phyloP scores from a whole-genome alignment of 352 stramenopile genomes.

The Globisporangium nagaii region DNA sequence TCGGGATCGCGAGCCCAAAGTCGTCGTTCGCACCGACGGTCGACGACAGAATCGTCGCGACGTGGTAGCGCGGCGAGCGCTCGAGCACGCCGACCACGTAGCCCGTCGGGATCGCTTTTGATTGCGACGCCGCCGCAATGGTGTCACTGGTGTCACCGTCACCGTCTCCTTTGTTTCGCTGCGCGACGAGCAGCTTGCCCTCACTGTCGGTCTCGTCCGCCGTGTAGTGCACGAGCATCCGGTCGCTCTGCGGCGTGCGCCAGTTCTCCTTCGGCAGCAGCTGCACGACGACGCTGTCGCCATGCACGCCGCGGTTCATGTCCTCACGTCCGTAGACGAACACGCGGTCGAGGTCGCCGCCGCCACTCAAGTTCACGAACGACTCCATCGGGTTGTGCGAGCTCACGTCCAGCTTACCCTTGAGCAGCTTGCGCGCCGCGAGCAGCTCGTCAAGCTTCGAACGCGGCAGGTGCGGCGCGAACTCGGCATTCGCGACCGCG shows the following conservation, averaged over 20 bases:
- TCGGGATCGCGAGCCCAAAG: constrained; percentile 70
- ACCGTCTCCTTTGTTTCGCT: constrained; percentile 11
- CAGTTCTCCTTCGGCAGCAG: constrained; percentile 83
- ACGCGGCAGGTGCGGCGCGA: constrained; percentile 39
- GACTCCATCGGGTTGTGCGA: constrained; percentile 68
- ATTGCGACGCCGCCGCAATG: neutral
- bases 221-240: constrained; percentile 65
- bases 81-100: constrained; percentile 85
- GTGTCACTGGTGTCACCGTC: neutral
- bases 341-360: constrained; percentile 35
- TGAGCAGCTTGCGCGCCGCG: constrained; percentile 21
- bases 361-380: constrained; percentile 51
- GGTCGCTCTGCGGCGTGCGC: constrained; percentile 58
- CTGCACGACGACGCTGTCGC: constrained; percentile 94
- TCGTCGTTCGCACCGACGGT: constrained; percentile 60
- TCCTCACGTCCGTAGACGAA: constrained; percentile 73
- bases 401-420: constrained; percentile 65
- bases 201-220: constrained; percentile 34
- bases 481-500: constrained; percentile 28
- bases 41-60: constrained; percentile 68
- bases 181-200: neutral
- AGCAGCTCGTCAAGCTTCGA: constrained; percentile 34
- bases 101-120: constrained; percentile 51
- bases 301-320: constrained; percentile 97
- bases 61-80: constrained; percentile 53